phyloP scores from a whole-genome alignment of 805 yeast species.

The Lachancea thermotolerans region DNA sequence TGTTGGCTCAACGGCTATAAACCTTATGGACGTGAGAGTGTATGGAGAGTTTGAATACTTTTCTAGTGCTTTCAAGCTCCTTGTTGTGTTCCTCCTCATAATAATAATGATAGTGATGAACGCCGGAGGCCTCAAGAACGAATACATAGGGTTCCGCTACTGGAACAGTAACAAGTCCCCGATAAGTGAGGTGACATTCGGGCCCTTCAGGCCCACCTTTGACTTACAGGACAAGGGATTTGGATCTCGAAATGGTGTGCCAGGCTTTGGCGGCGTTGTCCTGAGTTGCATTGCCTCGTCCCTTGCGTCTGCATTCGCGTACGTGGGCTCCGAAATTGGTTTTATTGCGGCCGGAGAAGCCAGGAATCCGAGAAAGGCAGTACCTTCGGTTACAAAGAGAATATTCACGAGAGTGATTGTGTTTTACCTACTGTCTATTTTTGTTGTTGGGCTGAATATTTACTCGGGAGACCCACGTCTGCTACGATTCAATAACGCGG shows the following conservation, averaged over 20 bases:
- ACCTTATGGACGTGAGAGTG: constrained; percentile 60
- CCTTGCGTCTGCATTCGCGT: constrained; percentile 60
- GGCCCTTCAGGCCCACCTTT: constrained; percentile 65
- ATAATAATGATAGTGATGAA: constrained; percentile 61
- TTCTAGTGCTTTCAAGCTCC: constrained; percentile 52
- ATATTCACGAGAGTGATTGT: constrained; percentile 65
- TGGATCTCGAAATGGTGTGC: constrained; percentile 47
- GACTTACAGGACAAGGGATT: constrained; percentile 52
- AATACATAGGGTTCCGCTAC: constrained; percentile 51
- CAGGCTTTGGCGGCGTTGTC: constrained; percentile 52
- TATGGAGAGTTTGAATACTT: constrained; percentile 71
- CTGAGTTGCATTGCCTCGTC: constrained; percentile 53
- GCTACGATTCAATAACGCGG: constrained; percentile 40
- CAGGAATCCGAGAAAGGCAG: constrained; percentile 61
- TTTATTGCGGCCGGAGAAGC: constrained; percentile 79
- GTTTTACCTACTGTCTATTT: constrained; percentile 58
- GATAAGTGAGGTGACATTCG: constrained; percentile 43
- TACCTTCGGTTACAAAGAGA: constrained; percentile 65
- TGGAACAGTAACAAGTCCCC: constrained; percentile 49
- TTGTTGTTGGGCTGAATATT: constrained; percentile 60
- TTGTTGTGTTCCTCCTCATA: constrained; percentile 47
- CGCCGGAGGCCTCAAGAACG: constrained; percentile 40
- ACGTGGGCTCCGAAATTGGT: constrained; percentile 72
- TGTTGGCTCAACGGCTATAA: constrained; percentile 39
- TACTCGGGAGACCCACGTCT: constrained; percentile 72